Evolutionary conservation across 2,329 filamentous ascomycete species (phyloP).

Genomic region (Talaromyces sp.): DNA sequence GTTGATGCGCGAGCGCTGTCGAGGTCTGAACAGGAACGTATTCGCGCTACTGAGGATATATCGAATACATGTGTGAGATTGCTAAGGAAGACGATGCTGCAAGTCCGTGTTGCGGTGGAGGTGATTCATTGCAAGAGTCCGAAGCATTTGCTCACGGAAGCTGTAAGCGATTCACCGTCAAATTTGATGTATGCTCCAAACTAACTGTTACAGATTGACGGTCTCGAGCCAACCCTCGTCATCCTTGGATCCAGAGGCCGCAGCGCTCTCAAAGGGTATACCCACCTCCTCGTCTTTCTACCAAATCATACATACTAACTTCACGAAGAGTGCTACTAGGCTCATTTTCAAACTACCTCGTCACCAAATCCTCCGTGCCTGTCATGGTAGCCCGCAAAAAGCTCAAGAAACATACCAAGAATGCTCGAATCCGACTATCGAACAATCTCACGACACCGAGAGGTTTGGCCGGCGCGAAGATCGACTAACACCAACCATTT

Average conservation of each 20-base stretch:
- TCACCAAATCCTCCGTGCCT: constrained; percentile 92
- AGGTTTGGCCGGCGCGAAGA: constrained; percentile 67
- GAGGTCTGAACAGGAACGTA: constrained; percentile 72
- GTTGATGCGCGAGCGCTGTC: constrained; percentile 50
- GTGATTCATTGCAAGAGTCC: constrained; percentile 98
- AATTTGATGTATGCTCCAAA: too few species aligned
- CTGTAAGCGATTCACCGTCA: constrained; percentile 49
- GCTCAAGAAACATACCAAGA: constrained; percentile 78
- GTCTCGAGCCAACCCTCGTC: constrained; percentile 84
- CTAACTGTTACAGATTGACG: constrained; percentile 67
- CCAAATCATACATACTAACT: background rate
- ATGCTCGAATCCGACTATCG: constrained; percentile 66
- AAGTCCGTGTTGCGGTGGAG: constrained; percentile 90
- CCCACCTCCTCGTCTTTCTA: background rate
- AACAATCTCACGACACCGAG: constrained; percentile 76
- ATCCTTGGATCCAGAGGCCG: constrained; percentile 88
- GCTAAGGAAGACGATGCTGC: constrained; percentile 83
- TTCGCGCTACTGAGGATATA: constrained; percentile 76
- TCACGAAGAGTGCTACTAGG: constrained; percentile 75
- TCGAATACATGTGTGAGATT: constrained; percentile 80
- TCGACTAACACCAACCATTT: constrained; percentile 54
- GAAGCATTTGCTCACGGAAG: constrained; percentile 92
- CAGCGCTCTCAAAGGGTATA: constrained; percentile 88
- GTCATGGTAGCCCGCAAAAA: constrained; percentile 97
- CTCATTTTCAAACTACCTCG: constrained; percentile 95